Evolutionary conservation across 2,329 filamentous ascomycete genomes (phyloP).

Genomic region (Colletotrichum cuscutae): DNA sequence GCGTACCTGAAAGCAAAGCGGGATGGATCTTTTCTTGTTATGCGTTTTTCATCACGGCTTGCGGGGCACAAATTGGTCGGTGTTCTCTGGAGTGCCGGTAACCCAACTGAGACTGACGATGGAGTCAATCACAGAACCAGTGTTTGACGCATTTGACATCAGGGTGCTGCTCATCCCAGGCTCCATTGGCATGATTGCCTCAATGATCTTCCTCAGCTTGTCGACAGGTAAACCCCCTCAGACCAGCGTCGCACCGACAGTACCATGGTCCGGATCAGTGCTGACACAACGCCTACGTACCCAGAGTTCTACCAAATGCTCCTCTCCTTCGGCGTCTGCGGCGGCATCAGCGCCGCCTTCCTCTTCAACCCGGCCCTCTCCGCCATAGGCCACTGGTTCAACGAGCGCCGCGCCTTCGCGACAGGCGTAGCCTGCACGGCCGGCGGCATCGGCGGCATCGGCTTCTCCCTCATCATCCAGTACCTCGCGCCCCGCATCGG

Average conservation of each 20-base stretch:
- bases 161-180: neutral
- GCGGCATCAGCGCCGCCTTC: slow-evolving; percentile 71
- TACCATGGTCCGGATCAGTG: too few relatives aligned
- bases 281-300: too few relatives aligned
- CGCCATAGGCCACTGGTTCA: slow-evolving; percentile 76
- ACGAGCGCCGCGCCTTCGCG: slow-evolving; percentile 69
- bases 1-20: neutral
- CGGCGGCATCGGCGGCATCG: slow-evolving; percentile 67
- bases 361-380: slow-evolving; percentile 76
- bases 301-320: slow-evolving; percentile 76
- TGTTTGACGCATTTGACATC: neutral
- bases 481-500: slow-evolving; percentile 41
- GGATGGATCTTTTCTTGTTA: neutral
- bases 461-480: slow-evolving; percentile 52
- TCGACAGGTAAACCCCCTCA: neutral
- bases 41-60: neutral
- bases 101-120: neutral
- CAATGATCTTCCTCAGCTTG: neutral
- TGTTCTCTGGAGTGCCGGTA: neutral
- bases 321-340: slow-evolving; percentile 72
- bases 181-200: neutral
- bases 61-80: neutral
- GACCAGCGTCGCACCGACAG: neutral
- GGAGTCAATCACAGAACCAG: neutral
- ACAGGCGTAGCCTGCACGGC: slow-evolving; percentile 77